phyloP scores from a whole-genome alignment of 73 alveolate genomes.

The Paramecium bursaria region DNA sequence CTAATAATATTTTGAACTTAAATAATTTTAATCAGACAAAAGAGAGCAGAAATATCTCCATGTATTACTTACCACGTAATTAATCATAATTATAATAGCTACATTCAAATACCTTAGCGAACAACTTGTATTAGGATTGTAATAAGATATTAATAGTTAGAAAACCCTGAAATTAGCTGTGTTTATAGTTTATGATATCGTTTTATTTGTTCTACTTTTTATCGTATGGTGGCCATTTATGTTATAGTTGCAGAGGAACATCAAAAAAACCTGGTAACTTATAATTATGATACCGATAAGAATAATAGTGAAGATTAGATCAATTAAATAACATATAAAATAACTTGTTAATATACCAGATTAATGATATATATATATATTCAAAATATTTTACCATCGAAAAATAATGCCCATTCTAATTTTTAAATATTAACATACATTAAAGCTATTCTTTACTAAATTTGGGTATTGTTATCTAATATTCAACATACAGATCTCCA shows the following conservation, averaged over 20 bases:
- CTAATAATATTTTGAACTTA: conserved; percentile 18
- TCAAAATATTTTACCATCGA: not conserved
- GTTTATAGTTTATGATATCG: not conserved
- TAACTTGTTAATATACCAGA: not conserved
- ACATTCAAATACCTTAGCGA: conserved; percentile 13
- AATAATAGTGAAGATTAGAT: conserved; percentile 21
- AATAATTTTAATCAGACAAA: conserved; percentile 54
- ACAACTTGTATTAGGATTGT: not conserved
- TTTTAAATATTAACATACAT: not conserved
- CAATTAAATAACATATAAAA: conserved; percentile 18
- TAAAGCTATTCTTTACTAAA: conserved; percentile 10
- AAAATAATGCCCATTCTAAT: conserved; percentile 24
- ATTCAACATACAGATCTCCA: conserved; percentile 91
- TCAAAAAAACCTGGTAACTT: not conserved
- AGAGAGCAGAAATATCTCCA: not conserved
- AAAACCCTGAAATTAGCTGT: conserved; percentile 28
- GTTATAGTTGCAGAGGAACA: not conserved
- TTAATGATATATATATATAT: conserved; percentile 27
- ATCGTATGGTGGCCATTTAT: conserved; percentile 14
- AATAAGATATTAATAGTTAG: not conserved
- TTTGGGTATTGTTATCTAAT: conserved; percentile 33
- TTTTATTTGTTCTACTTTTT: conserved; percentile 10
- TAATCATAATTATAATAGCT: not conserved
- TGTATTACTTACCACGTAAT: conserved; percentile 20
- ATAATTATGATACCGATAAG: conserved; percentile 47